These are phyloP conservation scores for Dalbergia cochinchinensis DNA, from an alignment of 306 rosid species.

Conservation along the genomic window DNA sequence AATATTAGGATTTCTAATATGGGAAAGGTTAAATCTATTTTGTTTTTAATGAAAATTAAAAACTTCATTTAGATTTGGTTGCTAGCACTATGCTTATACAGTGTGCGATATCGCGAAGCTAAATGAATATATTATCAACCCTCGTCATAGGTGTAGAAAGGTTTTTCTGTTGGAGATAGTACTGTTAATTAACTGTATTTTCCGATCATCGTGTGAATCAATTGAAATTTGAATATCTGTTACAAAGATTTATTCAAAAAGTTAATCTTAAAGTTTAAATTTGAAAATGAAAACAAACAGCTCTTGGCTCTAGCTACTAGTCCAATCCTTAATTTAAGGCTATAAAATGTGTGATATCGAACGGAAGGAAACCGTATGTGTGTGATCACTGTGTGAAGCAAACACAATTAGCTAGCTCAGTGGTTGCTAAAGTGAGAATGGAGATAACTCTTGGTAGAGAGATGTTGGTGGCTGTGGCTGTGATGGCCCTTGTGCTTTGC, in stretches of 20 bases:
- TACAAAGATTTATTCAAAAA: not conserved
- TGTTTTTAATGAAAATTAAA: no score
- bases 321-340: not conserved
- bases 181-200: not conserved
- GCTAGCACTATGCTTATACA: no score
- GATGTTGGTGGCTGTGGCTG: slow-evolving; percentile 10
- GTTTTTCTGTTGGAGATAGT: not conserved
- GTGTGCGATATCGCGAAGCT: not conserved
- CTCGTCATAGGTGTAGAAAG: not conserved
- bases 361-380: not conserved
- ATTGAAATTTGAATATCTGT: not conserved
- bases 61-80: no score
- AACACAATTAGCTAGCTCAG: not conserved
- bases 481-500: slow-evolving; percentile 35
- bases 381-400: not conserved
- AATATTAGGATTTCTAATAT: no score
- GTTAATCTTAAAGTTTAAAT: not conserved
- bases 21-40: no score
- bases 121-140: no score
- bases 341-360: no score
- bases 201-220: not conserved
- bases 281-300: not conserved
- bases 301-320: not conserved
- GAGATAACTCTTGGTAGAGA: slow-evolving; percentile 20
- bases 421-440: slow-evolving; percentile 31